Percentiles rank a stretch among this genome's conserved stretches.
Conservation (phyloP, 192 early-diverging fungal genomes). For the Backusella sp. region DNA sequence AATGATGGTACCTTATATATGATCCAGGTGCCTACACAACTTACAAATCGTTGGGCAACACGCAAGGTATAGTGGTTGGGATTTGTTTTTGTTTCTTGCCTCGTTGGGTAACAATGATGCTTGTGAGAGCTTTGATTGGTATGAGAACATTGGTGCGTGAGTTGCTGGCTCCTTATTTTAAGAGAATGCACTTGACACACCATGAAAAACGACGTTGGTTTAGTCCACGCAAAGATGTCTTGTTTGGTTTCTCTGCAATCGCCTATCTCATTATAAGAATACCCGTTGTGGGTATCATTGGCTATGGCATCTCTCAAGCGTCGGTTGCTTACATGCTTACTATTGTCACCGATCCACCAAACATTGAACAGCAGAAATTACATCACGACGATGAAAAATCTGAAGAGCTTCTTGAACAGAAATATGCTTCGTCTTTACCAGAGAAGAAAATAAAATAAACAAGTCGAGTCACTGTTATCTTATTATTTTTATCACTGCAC, state of each 20-base stretch:
- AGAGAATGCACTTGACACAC: slow-evolving; percentile 43
- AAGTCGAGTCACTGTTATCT: background rate
- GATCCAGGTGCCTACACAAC: slow-evolving; percentile 42
- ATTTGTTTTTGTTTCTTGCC: slow-evolving; percentile 43
- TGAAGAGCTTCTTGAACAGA: background rate
- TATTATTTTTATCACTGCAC: background rate
- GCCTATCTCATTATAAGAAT: slow-evolving; percentile 51
- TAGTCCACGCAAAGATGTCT: slow-evolving; percentile 48
- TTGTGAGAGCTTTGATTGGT: slow-evolving; percentile 51
- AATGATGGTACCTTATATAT: background rate
- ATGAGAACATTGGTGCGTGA: slow-evolving; percentile 55
- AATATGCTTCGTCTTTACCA: slow-evolving; percentile 3
- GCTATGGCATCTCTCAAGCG: slow-evolving; percentile 56
- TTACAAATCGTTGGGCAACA: slow-evolving; percentile 43
- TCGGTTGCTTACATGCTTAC: slow-evolving; percentile 35
- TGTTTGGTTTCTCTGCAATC: slow-evolving; percentile 57
- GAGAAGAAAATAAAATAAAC: slow-evolving; percentile 1
- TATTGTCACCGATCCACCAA: slow-evolving; percentile 26
- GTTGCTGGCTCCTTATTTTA: slow-evolving; percentile 62
- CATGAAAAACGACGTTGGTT: slow-evolving; percentile 56
- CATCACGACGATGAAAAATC: background rate
- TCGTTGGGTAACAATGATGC: slow-evolving; percentile 29
- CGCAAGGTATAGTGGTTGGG: slow-evolving; percentile 35
- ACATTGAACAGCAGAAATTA: background rate
- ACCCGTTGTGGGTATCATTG: slow-evolving; percentile 55